phyloP scores from a whole-genome alignment of 805 yeast species.

The Metschnikowia noctiluminum region DNA sequence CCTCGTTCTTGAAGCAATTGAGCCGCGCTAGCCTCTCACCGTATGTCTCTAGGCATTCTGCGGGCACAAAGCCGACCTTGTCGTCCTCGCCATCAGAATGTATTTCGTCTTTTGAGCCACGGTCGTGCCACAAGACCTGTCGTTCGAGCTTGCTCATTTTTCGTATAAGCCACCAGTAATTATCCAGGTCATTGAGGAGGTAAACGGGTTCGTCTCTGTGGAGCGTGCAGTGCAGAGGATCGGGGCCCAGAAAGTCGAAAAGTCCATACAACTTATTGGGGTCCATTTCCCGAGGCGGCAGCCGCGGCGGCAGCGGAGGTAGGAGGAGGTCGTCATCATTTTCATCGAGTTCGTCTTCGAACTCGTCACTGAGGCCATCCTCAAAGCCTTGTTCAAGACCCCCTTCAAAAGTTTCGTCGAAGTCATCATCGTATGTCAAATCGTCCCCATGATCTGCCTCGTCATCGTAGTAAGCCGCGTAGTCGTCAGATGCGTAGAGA shows the following conservation, averaged over 20 bases:
- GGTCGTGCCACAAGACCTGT: slow-evolving; percentile 14
- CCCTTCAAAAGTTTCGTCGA: slow-evolving; percentile 16
- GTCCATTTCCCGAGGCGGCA: slow-evolving; percentile 79
- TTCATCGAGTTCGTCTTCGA: slow-evolving; percentile 17
- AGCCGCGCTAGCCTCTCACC: slow-evolving; percentile 87
- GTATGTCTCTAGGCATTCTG: slow-evolving; percentile 89
- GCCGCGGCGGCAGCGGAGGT: slow-evolving; percentile 66
- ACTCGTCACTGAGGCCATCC: too few relatives aligned
- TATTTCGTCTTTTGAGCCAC: slow-evolving; percentile 16
- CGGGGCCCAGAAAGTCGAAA: slow-evolving; percentile 87
- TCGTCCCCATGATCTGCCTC: slow-evolving; percentile 12
- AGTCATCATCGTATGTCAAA: slow-evolving; percentile 20
- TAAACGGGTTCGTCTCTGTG: slow-evolving; percentile 78
- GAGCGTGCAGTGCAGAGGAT: slow-evolving; percentile 84
- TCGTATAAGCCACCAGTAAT: slow-evolving; percentile 93
- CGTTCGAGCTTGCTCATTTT: slow-evolving; percentile 36
- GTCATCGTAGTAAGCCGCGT: slow-evolving; percentile 8
- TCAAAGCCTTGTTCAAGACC: too few relatives aligned
- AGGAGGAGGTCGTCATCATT: slow-evolving; percentile 39
- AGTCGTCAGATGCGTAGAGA: slow-evolving; percentile 1
- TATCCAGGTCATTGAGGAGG: slow-evolving; percentile 81
- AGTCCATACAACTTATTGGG: slow-evolving; percentile 83
- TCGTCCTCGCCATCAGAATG: slow-evolving; percentile 48
- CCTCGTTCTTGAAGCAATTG: slow-evolving; percentile 90
- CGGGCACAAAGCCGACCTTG: slow-evolving; percentile 92